Conservation (phyloP, 2,329 filamentous ascomycete species). For the Aspergillus intermedius region DNA sequence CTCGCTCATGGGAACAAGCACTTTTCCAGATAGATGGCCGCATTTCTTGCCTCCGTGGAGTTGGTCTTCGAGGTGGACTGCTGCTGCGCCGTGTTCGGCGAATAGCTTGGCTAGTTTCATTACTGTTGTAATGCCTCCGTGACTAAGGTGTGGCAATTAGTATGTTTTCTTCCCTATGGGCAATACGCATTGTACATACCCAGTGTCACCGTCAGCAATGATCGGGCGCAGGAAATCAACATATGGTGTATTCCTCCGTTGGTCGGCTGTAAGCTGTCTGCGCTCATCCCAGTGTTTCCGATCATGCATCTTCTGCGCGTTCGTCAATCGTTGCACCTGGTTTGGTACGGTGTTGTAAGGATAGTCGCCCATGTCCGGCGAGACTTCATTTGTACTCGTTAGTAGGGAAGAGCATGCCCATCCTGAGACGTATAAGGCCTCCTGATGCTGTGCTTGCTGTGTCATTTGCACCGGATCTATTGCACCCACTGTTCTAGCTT, state of each 20-base stretch:
- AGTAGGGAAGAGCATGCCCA: conserved; percentile 96
- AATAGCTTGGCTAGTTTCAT: conserved; percentile 96
- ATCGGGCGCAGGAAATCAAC: conserved; percentile 91
- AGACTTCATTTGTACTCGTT: conserved; percentile 93
- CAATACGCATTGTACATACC: conserved; percentile 31
- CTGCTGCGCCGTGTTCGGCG: conserved; percentile 91
- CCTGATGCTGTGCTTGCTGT: conserved; percentile 91
- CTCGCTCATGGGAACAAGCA: conserved; percentile 85
- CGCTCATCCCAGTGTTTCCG: conserved; percentile 88
- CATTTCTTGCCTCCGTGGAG: conserved; percentile 98
- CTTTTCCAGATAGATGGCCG: conserved; percentile 91
- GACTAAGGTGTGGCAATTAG: conserved; percentile 42
- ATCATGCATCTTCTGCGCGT: conserved; percentile 95
- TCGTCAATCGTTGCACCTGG: conserved; percentile 91
- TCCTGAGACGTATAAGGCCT: conserved; percentile 90
- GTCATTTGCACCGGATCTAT: conserved; percentile 99
- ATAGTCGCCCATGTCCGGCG: conserved; percentile 95
- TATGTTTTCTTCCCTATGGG: neutral
- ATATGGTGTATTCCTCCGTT: conserved; percentile 72
- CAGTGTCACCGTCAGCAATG: conserved; percentile 92
- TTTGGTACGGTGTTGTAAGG: conserved; percentile 99
- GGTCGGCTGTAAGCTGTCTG: conserved; percentile 65
- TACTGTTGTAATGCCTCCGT: conserved; percentile 86
- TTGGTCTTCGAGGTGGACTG: conserved; percentile 96
- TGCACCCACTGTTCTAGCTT: conserved; percentile 66